Conservation (phyloP, 495 filamentous ascomycete genomes). For the Penicillium nucicola region DNA sequence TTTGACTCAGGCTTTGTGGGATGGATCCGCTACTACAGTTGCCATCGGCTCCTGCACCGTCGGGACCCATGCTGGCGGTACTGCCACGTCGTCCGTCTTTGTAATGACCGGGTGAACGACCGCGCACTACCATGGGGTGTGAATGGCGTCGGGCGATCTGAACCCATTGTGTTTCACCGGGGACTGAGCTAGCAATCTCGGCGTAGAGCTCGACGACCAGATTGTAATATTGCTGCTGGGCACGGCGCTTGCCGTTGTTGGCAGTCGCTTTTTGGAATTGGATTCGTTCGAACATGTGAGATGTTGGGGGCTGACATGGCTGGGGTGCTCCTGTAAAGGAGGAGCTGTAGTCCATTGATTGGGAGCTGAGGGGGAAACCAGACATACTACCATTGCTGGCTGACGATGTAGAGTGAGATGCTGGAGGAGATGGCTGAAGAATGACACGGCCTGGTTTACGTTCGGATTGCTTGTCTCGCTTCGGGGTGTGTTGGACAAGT, state of each 20-base stretch:
- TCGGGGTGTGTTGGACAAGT: constrained; percentile 91
- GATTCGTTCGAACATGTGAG: constrained; percentile 81
- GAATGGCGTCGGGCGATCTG: constrained; percentile 79
- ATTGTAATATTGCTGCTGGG: constrained; percentile 92
- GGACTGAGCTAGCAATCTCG: constrained; percentile 52
- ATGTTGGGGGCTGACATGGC: constrained; percentile 39
- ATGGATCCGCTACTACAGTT: constrained; percentile 25
- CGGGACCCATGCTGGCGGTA: constrained; percentile 67
- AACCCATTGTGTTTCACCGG: constrained; percentile 53
- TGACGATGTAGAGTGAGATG: constrained; percentile 33
- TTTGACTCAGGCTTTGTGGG: constrained; percentile 33
- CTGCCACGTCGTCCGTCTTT: constrained; percentile 75
- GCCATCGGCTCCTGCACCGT: constrained; percentile 47
- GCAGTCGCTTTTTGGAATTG: constrained; percentile 96
- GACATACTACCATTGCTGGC: constrained; percentile 23
- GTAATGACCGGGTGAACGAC: constrained; percentile 91
- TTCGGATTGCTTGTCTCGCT: constrained; percentile 89
- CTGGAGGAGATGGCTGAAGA: constrained; percentile 63
- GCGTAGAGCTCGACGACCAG: constrained; percentile 86
- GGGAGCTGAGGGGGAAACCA: constrained; percentile 29
- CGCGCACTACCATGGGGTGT: constrained; percentile 87
- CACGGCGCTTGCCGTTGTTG: constrained; percentile 91
- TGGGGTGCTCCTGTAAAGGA: constrained; percentile 31
- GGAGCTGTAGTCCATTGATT: constrained; percentile 42
- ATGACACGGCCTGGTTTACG: constrained; percentile 69